Evolutionary conservation across 2,329 filamentous ascomycete genomes (phyloP), one percentile per base, ranked within the genome.

Genomic region (Phaeomoniella chlamydospora): DNA sequence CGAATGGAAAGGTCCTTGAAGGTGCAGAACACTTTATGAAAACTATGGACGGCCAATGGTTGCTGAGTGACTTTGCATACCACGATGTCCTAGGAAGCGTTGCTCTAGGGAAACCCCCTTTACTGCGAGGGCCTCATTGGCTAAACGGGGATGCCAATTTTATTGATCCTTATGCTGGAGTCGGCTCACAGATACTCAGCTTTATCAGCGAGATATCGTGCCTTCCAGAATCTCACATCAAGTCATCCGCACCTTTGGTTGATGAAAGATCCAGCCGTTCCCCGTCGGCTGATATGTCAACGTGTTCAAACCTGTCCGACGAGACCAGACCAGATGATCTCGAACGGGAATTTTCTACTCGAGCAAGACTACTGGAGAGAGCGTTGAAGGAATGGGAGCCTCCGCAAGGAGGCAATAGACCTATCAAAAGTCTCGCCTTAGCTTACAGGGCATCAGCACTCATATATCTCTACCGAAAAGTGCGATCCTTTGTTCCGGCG

Each of bases 61-160:
- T 46, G 4, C 30, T 46, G 29, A 39, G 44, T 5, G 45, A 45
- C 34, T 46, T 46, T 37, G 44, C 44, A 12, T 46, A 46, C 33
- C 44, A 46, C 34, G 44, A 46, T 33, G 37, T 46, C n/a, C 34
- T 46, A 14, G 33, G 35, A 18, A 44, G 37, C 16, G 36, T 46
- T 15, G 39, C 42, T 4, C 18, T 38, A 15, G 35, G 33, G 17
- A 19, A 39, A 17, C 32, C 29, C 9, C 44, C 44, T 3, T 31
- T 45, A 17, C 36, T 46, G 4, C 10, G 13, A 4, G 43, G 44
- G 9, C 15, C 30, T 14, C 29, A 36, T 31, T 26, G 22, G 22
- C 26, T 36, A 4, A 16, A 40, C n/a, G 35, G 34, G 18, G 13
- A 26, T 10, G 33, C 37, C 4, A 34, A 39, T 19, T 35, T 29